phyloP scores from a whole-genome alignment of 208 protist genomes.

The Wallacemonas sp. region DNA sequence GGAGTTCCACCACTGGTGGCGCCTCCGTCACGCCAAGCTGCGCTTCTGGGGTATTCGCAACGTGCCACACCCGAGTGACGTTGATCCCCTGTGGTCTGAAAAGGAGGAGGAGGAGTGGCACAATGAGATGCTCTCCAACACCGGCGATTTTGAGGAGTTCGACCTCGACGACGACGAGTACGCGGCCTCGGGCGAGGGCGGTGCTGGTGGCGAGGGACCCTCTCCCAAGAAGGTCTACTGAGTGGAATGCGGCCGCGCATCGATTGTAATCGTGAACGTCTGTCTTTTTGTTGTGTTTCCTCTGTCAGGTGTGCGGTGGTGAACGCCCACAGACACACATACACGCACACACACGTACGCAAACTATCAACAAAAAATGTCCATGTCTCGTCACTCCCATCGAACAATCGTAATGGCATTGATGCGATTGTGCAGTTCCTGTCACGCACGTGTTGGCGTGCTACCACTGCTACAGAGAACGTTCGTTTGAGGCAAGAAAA shows the following conservation, averaged over 20 bases:
- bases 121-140: slow-evolving; percentile 89
- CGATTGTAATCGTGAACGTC: too few relatives aligned
- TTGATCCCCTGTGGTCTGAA: slow-evolving; percentile 90
- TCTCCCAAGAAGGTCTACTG: slow-evolving; percentile 32
- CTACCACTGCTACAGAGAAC: too few relatives aligned
- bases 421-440: too few relatives aligned
- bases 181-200: slow-evolving; percentile 62
- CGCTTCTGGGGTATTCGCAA: slow-evolving; percentile 91
- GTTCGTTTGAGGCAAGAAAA: too few relatives aligned
- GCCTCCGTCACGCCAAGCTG: slow-evolving; percentile 88
- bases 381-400: too few relatives aligned
- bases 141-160: slow-evolving; percentile 85
- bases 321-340: too few relatives aligned
- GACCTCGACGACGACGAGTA: slow-evolving; percentile 81
- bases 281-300: too few relatives aligned
- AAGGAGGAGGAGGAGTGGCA: slow-evolving; percentile 93
- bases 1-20: slow-evolving; percentile 93
- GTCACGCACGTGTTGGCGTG: too few relatives aligned
- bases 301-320: too few relatives aligned
- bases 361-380: too few relatives aligned
- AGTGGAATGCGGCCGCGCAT: background rate
- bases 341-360: too few relatives aligned
- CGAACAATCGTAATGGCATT: too few relatives aligned
- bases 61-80: slow-evolving; percentile 90
- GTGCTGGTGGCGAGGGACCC: slow-evolving; percentile 23